Conservation (phyloP, 208 protist species). For the Perkinsela sp. region DNA sequence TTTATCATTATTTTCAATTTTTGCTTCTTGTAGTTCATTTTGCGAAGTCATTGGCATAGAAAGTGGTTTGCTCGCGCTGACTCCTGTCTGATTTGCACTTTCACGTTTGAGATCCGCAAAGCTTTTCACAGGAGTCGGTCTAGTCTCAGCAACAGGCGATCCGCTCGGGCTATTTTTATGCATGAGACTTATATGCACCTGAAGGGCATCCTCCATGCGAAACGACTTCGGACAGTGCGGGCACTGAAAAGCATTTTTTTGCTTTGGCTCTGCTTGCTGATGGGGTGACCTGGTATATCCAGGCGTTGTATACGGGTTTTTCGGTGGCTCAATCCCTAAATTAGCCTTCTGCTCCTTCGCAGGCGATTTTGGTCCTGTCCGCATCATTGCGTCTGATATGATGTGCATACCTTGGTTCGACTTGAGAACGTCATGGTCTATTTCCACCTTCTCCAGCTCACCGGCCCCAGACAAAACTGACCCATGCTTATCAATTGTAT, state of each 20-base stretch:
- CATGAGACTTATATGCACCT: background rate
- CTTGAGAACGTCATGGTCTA: slow-evolving; percentile 1
- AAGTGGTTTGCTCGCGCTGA: background rate
- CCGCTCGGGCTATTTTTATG: background rate
- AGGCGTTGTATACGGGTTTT: background rate
- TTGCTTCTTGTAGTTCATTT: background rate
- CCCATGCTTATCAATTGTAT: background rate
- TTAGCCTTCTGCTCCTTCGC: background rate
- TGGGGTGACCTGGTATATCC: background rate
- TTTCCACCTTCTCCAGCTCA: background rate
- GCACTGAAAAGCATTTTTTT: background rate
- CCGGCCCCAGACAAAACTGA: background rate
- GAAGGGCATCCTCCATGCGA: background rate
- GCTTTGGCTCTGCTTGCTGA: background rate
- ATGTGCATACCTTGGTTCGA: background rate
- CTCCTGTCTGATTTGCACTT: background rate
- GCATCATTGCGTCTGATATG: background rate
- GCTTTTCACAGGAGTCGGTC: background rate
- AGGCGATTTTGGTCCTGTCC: too few species aligned
- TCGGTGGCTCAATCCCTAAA: background rate
- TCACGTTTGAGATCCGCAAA: background rate
- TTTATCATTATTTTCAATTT: background rate
- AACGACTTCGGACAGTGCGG: background rate
- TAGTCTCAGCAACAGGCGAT: background rate
- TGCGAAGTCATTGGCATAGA: background rate